Evolutionary conservation across 73 alveolate genomes (phyloP).

Genomic region (Uronychia binucleata): DNA sequence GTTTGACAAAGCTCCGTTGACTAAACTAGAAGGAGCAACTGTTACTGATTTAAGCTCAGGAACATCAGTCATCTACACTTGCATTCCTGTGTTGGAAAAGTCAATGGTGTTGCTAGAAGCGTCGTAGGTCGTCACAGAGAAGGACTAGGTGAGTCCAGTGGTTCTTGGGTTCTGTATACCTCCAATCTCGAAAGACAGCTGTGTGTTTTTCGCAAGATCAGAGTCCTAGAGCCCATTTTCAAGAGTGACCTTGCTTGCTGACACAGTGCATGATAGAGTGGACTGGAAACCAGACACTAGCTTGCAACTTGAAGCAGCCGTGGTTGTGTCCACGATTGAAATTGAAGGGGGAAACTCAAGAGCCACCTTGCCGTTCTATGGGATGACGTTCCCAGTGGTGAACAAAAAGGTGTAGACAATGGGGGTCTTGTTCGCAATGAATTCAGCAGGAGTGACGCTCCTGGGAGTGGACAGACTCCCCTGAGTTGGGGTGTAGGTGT

Average conservation of each 20-base stretch:
- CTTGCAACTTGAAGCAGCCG: constrained; percentile 9
- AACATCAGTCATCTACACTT: constrained; percentile 19
- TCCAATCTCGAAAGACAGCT: not conserved
- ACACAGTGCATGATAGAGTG: not conserved
- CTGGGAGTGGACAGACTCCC: not conserved
- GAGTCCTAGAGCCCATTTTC: not conserved
- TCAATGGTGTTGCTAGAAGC: constrained; percentile 15
- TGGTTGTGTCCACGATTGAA: not conserved
- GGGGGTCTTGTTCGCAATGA: not conserved
- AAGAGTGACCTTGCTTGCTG: not conserved
- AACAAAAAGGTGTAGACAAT: not conserved
- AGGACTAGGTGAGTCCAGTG: constrained; percentile 5
- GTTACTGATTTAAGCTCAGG: constrained; percentile 4
- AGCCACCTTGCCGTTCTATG: constrained; percentile 4
- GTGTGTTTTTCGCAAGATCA: not conserved
- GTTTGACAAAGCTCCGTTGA: constrained; percentile 22
- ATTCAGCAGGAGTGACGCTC: not conserved
- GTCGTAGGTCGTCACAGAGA: constrained; percentile 13
- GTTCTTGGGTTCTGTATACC: constrained; percentile 53
- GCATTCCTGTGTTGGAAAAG: constrained; percentile 13
- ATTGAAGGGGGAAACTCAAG: constrained; percentile 9
- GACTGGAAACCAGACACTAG: not conserved
- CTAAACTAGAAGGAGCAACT: constrained; percentile 1
- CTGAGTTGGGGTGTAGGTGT: not conserved
- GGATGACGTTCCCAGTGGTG: not conserved